Evolutionary conservation across 2,329 filamentous ascomycete species (phyloP).

Genomic region (Colletotrichum endophyticum): DNA sequence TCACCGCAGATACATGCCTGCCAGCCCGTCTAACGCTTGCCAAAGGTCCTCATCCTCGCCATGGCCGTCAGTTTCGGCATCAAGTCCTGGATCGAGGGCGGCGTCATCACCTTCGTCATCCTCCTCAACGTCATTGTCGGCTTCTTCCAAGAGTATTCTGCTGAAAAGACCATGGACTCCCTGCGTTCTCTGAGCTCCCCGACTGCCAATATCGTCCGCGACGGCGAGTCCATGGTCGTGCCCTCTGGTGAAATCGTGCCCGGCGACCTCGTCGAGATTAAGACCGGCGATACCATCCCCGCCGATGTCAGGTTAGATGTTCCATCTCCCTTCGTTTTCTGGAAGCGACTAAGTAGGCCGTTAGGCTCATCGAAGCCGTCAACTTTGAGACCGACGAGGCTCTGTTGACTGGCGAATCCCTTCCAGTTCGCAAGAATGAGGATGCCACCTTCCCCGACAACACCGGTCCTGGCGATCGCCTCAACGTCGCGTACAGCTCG

Average conservation of each 20-base stretch:
- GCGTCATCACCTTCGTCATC: constrained; percentile 56
- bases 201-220: constrained; percentile 53
- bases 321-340: constrained; percentile 64
- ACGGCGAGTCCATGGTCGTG: constrained; percentile 52
- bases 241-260: constrained; percentile 58
- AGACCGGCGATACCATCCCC: constrained; percentile 47
- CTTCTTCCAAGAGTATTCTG: constrained; percentile 58
- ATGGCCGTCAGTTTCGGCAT: constrained; percentile 59
- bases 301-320: constrained; percentile 38
- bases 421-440: constrained; percentile 61
- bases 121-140: constrained; percentile 57
- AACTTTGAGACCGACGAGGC: constrained; percentile 67
- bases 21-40: accelerated
- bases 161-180: constrained; percentile 59
- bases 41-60: constrained; percentile 48
- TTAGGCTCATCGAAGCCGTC: constrained; percentile 50
- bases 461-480: constrained; percentile 63
- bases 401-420: constrained; percentile 66
- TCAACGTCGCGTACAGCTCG: constrained; percentile 67
- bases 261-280: constrained; percentile 62
- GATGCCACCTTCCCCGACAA: constrained; percentile 52
- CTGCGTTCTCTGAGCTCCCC: constrained; percentile 53
- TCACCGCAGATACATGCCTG: neutral
- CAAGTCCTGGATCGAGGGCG: constrained; percentile 57
- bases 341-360: constrained; percentile 69